phyloP scores from a whole-genome alignment of 2,329 filamentous ascomycete genomes.

The Aspergillus aculeatus region DNA sequence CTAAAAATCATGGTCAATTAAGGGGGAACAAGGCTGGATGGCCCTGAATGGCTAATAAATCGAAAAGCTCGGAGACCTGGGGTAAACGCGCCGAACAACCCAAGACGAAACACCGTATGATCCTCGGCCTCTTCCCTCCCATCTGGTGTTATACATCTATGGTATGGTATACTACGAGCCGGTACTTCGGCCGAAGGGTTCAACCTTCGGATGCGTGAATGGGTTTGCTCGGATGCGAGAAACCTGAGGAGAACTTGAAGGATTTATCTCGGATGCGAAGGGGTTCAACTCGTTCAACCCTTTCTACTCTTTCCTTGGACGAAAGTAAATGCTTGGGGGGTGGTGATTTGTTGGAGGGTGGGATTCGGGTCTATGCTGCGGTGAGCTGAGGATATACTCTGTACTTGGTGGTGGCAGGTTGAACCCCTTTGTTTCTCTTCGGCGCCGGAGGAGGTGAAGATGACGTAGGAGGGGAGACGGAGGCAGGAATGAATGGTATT shows the following conservation, averaged over 20 bases:
- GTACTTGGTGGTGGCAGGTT: neutral
- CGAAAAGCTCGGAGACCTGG: neutral
- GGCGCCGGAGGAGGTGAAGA: neutral
- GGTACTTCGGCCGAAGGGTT: neutral
- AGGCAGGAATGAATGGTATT: too few relatives aligned
- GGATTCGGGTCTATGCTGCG: too few relatives aligned
- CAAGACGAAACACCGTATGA: neutral
- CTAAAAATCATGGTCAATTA: too few relatives aligned
- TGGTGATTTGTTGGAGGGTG: too few relatives aligned
- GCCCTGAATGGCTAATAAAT: neutral
- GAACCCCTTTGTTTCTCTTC: neutral
- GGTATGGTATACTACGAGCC: neutral
- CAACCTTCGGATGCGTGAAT: neutral
- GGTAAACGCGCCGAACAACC: neutral
- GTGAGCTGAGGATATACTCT: too few relatives aligned
- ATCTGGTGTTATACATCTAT: too few relatives aligned
- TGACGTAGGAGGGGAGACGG: neutral
- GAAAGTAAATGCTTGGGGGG: too few relatives aligned
- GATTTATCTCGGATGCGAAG: neutral
- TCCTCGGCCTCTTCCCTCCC: neutral
- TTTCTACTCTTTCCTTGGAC: too few relatives aligned
- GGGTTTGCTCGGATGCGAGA: neutral
- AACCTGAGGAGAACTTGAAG: neutral
- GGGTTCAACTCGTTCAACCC: neutral
- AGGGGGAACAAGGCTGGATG: neutral